Base-by-base conservation (phyloP, 495 filamentous ascomycete species). In the Hypomontagnella monticulosa region DNA sequence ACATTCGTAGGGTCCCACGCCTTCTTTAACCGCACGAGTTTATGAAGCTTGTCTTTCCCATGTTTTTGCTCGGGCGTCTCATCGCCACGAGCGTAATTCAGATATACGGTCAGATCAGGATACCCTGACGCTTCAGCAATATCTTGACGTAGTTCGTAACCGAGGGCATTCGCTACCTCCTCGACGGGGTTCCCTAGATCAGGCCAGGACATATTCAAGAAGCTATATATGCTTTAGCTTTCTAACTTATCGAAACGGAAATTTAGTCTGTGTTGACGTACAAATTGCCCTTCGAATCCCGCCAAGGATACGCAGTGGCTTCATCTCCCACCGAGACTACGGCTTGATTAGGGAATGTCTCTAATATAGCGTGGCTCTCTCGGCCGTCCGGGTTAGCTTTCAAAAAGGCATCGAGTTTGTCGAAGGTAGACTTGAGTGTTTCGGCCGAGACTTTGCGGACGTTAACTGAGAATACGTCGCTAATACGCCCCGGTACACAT, bases 51-150 rank as follows among this genome's bases (percentile, higher is more conserved):
- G 30, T 66, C 44, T 15, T 59, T 68, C 0, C 74, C 67, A 23
- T 74, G 78, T 23, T 63, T 46, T 9, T 71, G 66, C 43, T 68
- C 73, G 1, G 66, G 62, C 3, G 53, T 66, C 55, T 83, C 79
- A 50, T 82, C 76, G n/a, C 80, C 76, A 40, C 70, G 61, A 12
- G 71, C 73, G 56, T 78, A 81, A 38, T 71, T 78, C 30, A 79
- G 64, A 47, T 81, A 82, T 10, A 71, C 52, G 7, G 67, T 51
- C 12, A 74, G 55, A 12, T 61, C 67, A 16, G 41, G 16, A 40
- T 69, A 75, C 10, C 73, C 73, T 12, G 61, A 71, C 4, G 64
- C 62, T 34, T 60, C 44, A 30, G 54, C 46, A 23, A 70, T 64
- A 9, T 70, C 49, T 3, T 53, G 23, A 40, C 71, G 64, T 16